phyloP scores from a whole-genome alignment of 805 yeast genomes.

The Danielozyma ontarioensis region DNA sequence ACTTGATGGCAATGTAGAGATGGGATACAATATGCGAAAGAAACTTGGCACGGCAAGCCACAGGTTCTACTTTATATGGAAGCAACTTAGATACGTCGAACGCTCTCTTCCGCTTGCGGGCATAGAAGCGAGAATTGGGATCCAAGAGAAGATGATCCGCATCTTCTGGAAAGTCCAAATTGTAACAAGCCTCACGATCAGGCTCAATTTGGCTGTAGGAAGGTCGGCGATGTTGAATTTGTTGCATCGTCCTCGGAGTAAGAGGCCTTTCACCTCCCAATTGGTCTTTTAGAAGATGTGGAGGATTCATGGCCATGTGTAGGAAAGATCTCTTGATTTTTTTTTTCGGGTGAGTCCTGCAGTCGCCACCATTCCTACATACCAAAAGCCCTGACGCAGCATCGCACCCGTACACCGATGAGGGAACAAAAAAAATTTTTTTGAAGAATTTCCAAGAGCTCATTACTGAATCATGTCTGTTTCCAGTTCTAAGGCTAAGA shows the following conservation, averaged over 20 bases:
- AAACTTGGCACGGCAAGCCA: slow-evolving; percentile 64
- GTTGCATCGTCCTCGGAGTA: neutral
- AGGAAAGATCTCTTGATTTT: too few species aligned
- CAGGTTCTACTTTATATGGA: slow-evolving; percentile 73
- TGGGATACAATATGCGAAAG: slow-evolving; percentile 76
- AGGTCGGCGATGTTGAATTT: slow-evolving; percentile 16
- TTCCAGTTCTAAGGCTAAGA: slow-evolving; percentile 94
- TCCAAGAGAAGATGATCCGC: slow-evolving; percentile 25
- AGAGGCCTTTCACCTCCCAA: neutral
- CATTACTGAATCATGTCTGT: slow-evolving; percentile 34
- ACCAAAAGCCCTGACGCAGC: too few species aligned
- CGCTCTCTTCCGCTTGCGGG: slow-evolving; percentile 37
- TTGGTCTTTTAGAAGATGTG: too few species aligned
- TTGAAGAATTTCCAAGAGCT: neutral
- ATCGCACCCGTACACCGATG: too few species aligned
- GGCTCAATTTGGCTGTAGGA: slow-evolving; percentile 26
- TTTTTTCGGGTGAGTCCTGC: too few species aligned
- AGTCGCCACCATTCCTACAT: too few species aligned
- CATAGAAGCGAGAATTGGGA: slow-evolving; percentile 31
- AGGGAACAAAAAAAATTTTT: neutral
- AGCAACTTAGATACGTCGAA: slow-evolving; percentile 41
- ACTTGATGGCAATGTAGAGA: slow-evolving; percentile 68
- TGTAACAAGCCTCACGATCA: slow-evolving; percentile 33
- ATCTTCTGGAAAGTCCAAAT: slow-evolving; percentile 49
- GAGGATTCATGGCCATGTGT: too few species aligned